phyloP scores from a whole-genome alignment of 2,329 filamentous ascomycete genomes.

The Zelopaecilomyces penicillatus region DNA sequence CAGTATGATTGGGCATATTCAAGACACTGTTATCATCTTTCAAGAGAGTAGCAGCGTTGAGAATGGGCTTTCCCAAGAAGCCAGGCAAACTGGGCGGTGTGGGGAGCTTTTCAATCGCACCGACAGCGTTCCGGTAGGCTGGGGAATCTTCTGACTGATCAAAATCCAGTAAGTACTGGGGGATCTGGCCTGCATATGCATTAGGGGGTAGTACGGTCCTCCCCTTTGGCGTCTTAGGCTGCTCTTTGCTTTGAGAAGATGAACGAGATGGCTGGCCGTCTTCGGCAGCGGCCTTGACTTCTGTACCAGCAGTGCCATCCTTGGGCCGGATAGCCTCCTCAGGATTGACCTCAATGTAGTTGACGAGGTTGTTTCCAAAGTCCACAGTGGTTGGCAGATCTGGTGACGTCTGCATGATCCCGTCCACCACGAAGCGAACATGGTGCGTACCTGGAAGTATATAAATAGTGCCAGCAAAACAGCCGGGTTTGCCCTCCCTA shows the following conservation, averaged over 20 bases:
- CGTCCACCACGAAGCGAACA: conserved; percentile 91
- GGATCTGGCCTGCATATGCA: conserved; percentile 65
- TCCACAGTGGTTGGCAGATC: conserved; percentile 90
- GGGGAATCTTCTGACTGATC: conserved; percentile 75
- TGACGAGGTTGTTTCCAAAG: conserved; percentile 95
- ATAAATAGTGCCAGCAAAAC: conserved; percentile 69
- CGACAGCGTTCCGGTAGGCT: conserved; percentile 64
- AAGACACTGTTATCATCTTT: conserved; percentile 98
- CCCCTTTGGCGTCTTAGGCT: conserved; percentile 38
- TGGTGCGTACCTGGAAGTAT: conserved; percentile 93
- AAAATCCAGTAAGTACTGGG: conserved; percentile 77
- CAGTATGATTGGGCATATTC: conserved; percentile 94
- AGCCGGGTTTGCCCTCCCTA: conserved; percentile 49
- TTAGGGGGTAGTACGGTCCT: conserved; percentile 48
- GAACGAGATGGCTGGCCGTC: conserved; percentile 3
- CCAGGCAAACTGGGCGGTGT: conserved; percentile 78
- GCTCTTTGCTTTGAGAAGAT: conserved; percentile 28
- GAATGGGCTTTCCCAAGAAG: conserved; percentile 87
- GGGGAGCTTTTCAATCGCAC: conserved; percentile 70
- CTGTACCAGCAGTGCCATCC: conserved; percentile 12
- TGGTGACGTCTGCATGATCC: conserved; percentile 82
- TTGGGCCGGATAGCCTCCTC: conserved; percentile 50
- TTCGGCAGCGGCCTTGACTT: conserved; percentile 7
- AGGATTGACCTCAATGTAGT: conserved; percentile 89
- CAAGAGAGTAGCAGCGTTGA: conserved; percentile 84